Evolutionary conservation across 2,329 filamentous ascomycete species (phyloP).

Genomic region (Chrysoporthe puriensis): DNA sequence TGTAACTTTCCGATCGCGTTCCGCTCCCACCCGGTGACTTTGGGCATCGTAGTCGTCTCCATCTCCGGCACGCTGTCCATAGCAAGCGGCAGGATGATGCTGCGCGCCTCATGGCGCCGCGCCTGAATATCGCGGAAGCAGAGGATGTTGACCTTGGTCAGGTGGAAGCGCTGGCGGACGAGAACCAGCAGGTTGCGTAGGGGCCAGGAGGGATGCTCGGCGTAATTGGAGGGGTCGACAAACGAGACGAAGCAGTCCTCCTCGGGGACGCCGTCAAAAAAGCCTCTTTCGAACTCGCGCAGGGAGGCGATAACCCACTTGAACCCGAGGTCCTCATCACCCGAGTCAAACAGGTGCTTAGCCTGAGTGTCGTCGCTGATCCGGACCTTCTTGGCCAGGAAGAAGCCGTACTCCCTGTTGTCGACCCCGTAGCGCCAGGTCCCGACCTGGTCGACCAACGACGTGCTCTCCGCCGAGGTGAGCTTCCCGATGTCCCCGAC

Average conservation of each 20-base stretch:
- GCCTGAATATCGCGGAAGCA: constrained; percentile 87
- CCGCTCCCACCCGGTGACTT: constrained; percentile 94
- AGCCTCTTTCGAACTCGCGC: constrained; percentile 79
- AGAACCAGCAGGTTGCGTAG: constrained; percentile 86
- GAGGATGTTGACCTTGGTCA: constrained; percentile 79
- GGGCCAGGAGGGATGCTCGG: constrained; percentile 88
- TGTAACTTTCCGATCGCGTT: constrained; percentile 77
- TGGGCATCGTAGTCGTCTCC: constrained; percentile 67
- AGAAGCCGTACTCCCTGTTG: constrained; percentile 87
- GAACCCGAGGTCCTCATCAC: constrained; percentile 61
- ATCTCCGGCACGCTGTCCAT: constrained; percentile 53
- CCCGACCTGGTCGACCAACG: constrained; percentile 79
- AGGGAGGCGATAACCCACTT: constrained; percentile 79
- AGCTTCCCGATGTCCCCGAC: constrained; percentile 59
- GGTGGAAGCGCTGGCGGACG: constrained; percentile 77
- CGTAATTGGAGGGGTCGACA: constrained; percentile 89
- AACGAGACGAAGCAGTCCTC: constrained; percentile 85
- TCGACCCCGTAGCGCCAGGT: constrained; percentile 88
- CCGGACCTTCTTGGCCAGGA: constrained; percentile 80
- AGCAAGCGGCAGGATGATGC: constrained; percentile 72
- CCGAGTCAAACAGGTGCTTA: constrained; percentile 53
- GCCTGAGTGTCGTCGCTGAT: constrained; percentile 39
- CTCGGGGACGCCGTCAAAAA: constrained; percentile 75
- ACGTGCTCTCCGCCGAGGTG: constrained; percentile 70
- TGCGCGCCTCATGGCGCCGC: constrained; percentile 78